Conservation (phyloP, 2,329 filamentous ascomycete genomes). For the Neonectria coccinea region DNA sequence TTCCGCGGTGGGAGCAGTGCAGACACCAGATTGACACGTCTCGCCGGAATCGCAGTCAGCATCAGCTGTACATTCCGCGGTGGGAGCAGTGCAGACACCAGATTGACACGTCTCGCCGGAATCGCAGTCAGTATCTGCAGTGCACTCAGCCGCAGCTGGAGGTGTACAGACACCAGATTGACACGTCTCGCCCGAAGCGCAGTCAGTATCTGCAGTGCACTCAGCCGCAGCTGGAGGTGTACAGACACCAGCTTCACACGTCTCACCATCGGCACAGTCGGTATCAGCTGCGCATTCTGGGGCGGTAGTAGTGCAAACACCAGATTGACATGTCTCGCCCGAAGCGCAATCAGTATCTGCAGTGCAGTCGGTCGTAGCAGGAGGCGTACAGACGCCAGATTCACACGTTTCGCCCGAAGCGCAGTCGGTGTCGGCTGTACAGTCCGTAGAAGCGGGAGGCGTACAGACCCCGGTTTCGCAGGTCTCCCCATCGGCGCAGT, state of each 20-base stretch:
- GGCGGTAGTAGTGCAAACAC: no score
- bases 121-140: not conserved
- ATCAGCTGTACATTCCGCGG: not conserved
- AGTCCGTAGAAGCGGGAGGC: not conserved
- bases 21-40: conserved; percentile 3
- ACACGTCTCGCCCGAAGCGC: not conserved
- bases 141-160: not conserved
- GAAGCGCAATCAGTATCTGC: not conserved
- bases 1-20: not conserved
- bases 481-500: not conserved
- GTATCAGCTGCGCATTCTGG: no score
- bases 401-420: not conserved
- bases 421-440: not conserved
- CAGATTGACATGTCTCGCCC: not conserved
- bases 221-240: not conserved
- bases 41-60: not conserved
- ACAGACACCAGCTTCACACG: no score
- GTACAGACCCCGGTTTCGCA: not conserved
- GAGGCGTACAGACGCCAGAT: no score
- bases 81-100: not conserved
- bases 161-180: not conserved
- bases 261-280: no score
- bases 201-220: not conserved
- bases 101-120: conserved; percentile 4
- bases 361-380: not conserved